Conservation (phyloP, 192 early-diverging fungal species). For the Coemansia sp. region DNA sequence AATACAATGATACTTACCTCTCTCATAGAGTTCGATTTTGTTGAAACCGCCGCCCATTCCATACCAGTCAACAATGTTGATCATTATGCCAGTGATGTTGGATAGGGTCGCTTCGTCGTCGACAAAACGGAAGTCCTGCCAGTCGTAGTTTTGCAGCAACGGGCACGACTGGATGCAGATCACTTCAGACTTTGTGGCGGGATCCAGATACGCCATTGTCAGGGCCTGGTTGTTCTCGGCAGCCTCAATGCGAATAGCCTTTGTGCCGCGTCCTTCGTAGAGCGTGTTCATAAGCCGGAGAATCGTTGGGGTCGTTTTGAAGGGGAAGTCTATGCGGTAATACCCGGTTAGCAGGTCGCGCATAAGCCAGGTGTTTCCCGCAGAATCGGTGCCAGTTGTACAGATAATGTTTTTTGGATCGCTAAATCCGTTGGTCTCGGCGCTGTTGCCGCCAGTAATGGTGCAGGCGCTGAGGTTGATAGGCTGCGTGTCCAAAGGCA, state of each 20-base stretch:
- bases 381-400: slow-evolving; percentile 21
- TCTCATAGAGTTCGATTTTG: slow-evolving; percentile 54
- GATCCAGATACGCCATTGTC: slow-evolving; percentile 68
- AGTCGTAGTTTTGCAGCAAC: slow-evolving; percentile 35
- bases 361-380: slow-evolving; percentile 68
- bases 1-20: slow-evolving; percentile 34
- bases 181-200: slow-evolving; percentile 36
- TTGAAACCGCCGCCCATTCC: slow-evolving; percentile 57
- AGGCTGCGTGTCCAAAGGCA: slow-evolving; percentile 55
- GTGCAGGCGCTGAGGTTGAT: slow-evolving; percentile 52
- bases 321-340: slow-evolving; percentile 63
- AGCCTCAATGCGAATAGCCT: slow-evolving; percentile 67
- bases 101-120: slow-evolving; percentile 46
- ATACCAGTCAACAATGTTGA: slow-evolving; percentile 64
- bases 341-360: slow-evolving; percentile 69
- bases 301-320: slow-evolving; percentile 61
- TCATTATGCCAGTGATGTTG: slow-evolving; percentile 58
- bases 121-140: slow-evolving; percentile 56
- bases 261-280: slow-evolving; percentile 63
- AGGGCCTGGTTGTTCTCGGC: slow-evolving; percentile 59
- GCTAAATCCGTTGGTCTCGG: slow-evolving; percentile 29
- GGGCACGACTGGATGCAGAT: slow-evolving; percentile 53
- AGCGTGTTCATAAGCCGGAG: slow-evolving; percentile 69
- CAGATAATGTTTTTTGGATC: slow-evolving; percentile 60
- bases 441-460: slow-evolving; percentile 60